Evolutionary conservation across 345 rosid species (phyloP).

Genomic region (Salix caprea): DNA sequence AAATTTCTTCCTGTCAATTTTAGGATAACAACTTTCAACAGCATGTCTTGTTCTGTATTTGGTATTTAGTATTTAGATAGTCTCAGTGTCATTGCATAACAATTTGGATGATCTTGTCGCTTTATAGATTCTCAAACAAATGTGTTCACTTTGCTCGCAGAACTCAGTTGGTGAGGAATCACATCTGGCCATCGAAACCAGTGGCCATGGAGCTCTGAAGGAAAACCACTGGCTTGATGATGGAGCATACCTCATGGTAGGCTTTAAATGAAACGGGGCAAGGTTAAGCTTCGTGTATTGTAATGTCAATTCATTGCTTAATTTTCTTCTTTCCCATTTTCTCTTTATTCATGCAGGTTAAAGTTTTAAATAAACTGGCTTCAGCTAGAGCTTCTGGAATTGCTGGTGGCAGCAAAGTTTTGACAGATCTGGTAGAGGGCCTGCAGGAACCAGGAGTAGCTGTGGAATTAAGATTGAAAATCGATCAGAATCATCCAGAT

Average conservation of each 20-base stretch:
- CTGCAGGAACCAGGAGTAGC: slow-evolving; percentile 75
- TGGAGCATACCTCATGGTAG: slow-evolving; percentile 97
- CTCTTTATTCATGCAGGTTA: slow-evolving; percentile 50
- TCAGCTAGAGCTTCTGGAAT: slow-evolving; percentile 74
- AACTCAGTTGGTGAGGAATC: slow-evolving; percentile 82
- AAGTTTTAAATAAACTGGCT: slow-evolving; percentile 88
- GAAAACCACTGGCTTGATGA: slow-evolving; percentile 99
- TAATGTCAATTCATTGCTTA: not conserved
- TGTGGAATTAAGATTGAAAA: slow-evolving; percentile 80
- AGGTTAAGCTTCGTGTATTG: not conserved
- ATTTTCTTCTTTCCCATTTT: not conserved
- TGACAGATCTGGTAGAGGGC: slow-evolving; percentile 79
- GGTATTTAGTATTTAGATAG: not conserved
- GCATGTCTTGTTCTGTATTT: not conserved
- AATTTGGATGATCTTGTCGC: not conserved
- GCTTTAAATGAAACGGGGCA: slow-evolving; percentile 11
- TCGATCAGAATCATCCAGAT: slow-evolving; percentile 73
- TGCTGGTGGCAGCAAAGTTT: slow-evolving; percentile 71
- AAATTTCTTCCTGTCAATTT: not conserved
- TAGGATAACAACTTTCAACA: not conserved
- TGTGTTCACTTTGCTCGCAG: slow-evolving; percentile 34
- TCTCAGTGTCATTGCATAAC: not conserved
- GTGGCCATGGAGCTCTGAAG: slow-evolving; percentile 97
- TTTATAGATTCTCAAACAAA: slow-evolving; percentile 13
- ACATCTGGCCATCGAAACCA: slow-evolving; percentile 95